phyloP scores from a whole-genome alignment of 2,329 filamentous ascomycete species.

The Colletotrichum scovillei region DNA sequence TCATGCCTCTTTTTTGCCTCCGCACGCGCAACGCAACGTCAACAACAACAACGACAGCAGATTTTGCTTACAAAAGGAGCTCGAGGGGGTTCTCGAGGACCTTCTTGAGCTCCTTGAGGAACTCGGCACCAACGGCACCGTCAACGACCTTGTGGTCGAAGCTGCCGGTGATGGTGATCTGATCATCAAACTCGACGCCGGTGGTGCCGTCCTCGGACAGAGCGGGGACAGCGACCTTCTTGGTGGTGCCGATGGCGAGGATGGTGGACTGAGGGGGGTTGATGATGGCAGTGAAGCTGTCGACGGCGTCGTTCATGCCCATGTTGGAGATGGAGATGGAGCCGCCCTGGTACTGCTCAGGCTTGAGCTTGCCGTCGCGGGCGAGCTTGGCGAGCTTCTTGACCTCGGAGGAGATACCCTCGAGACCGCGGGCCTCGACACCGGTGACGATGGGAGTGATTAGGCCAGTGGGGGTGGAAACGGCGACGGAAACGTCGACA shows the following conservation, averaged over 20 bases:
- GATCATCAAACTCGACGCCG: slow-evolving; percentile 90
- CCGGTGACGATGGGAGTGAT: slow-evolving; percentile 98
- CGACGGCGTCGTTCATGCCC: slow-evolving; percentile 98
- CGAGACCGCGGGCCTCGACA: slow-evolving; percentile 87
- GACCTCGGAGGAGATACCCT: slow-evolving; percentile 87
- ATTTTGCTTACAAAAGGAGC: slow-evolving; percentile 78
- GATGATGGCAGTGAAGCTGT: slow-evolving; percentile 98
- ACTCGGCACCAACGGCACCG: slow-evolving; percentile 95
- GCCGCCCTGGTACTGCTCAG: slow-evolving; percentile 98
- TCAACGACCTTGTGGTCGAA: slow-evolving; percentile 99
- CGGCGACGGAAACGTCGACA: slow-evolving; percentile 95
- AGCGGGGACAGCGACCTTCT: slow-evolving; percentile 88
- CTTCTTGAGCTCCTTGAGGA: slow-evolving; percentile 97
- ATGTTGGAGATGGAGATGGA: slow-evolving; percentile 99
- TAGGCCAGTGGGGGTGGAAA: slow-evolving; percentile 90
- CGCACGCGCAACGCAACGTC: background rate
- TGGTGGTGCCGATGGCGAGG: slow-evolving; percentile 91
- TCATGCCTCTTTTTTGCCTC: slow-evolving; percentile 25
- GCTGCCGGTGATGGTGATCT: slow-evolving; percentile 93
- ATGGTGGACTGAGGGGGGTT: slow-evolving; percentile 98
- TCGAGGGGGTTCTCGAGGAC: slow-evolving; percentile 97
- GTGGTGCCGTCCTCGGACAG: slow-evolving; percentile 79
- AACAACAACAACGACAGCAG: background rate
- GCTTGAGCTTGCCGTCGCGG: slow-evolving; percentile 97
- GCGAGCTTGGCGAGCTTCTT: slow-evolving; percentile 98